Evolutionary conservation across 306 rosid species (phyloP), one percentile per base, ranked within the genome.

Genomic region (Malus fusca): DNA sequence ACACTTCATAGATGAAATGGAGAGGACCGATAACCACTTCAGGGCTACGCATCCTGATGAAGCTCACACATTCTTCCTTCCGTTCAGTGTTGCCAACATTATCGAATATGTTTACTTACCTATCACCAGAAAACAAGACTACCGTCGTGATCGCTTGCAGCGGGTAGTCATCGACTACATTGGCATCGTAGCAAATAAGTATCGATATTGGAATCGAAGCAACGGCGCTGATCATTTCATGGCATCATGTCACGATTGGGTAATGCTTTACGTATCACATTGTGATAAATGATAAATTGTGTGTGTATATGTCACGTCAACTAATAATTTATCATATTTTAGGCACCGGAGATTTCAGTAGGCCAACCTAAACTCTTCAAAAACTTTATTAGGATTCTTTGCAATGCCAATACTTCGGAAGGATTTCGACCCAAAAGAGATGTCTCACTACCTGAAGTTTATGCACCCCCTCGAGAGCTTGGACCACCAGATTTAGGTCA

Each of bases 381-480:
- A 44, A 71, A 88, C 84, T 84, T 93, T 81, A 83, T 88, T 4
- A 85, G 92, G 43, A 92, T 81, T 31, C 81, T 91, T 0, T 91
- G 96, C 86, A 93, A 93, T 72, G 98, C 97, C 52, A 93, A 89
- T 79, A 87, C 87, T 23, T 79, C 96, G 2, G 98, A 91, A 85
- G 92, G 97, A 23, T 93, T 91, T 9, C 37, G 8, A 14, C 93
- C 92, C 43, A 69, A 51, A 8, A 81, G 78, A 80, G 96, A 91
- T 10, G 89, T 91, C 51, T 82, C 98, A 55, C 68, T 91, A 14
- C 98, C 96, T 4, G 96, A 93, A 78, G 77, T 93, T 31, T 66
- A 78, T 78, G 21, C 89, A n/a, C 93, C 90, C 6, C 35, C 69
- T 13, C 88, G 88, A 60, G 85, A 75, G 76, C 86, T 93, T 9